Evolutionary conservation across 192 early-diverging fungal species (phyloP).

Genomic region (Chytriomyces hyalinus): DNA sequence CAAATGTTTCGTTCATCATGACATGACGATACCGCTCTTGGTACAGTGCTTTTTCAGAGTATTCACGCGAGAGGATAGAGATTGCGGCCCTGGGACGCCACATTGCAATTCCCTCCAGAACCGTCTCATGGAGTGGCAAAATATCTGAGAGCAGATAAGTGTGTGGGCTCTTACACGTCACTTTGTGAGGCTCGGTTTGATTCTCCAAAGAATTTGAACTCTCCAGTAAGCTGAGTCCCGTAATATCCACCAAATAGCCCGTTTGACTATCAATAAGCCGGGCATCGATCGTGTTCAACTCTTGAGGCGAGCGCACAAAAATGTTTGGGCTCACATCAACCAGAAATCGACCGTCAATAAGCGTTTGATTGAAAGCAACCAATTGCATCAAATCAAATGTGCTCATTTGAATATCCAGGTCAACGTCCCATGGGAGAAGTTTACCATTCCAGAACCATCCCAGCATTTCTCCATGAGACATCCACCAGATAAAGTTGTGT

Average conservation of each 20-base stretch:
- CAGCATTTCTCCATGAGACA: constrained; percentile 47
- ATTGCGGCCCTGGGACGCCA: constrained; percentile 15
- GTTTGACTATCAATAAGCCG: constrained; percentile 17
- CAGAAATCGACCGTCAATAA: constrained; percentile 13
- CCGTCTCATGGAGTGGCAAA: constrained; percentile 23
- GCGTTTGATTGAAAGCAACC: constrained; percentile 18
- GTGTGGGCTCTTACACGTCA: constrained; percentile 14
- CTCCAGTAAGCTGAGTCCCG: background rate
- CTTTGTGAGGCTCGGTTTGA: background rate
- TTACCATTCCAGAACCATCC: constrained; percentile 50
- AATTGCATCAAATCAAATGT: background rate
- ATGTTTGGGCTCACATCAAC: constrained; percentile 16
- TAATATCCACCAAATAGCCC: constrained; percentile 28
- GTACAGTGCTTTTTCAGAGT: constrained; percentile 8
- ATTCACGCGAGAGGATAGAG: constrained; percentile 34
- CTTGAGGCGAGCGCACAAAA: background rate
- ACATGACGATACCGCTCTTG: background rate
- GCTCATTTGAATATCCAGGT: constrained; percentile 18
- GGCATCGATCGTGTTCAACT: constrained; percentile 19
- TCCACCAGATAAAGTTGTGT: constrained; percentile 43
- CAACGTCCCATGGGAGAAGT: constrained; percentile 48
- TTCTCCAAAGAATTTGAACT: background rate
- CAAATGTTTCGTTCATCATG: background rate
- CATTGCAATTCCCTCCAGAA: constrained; percentile 6
- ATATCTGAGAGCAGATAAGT: constrained; percentile 5